A percentile compares a stretch with the other conserved stretches of the same genome.
phyloP scores from a whole-genome alignment of 1,139 yeast genomes.

The Saccharomyces pastorianus region DNA sequence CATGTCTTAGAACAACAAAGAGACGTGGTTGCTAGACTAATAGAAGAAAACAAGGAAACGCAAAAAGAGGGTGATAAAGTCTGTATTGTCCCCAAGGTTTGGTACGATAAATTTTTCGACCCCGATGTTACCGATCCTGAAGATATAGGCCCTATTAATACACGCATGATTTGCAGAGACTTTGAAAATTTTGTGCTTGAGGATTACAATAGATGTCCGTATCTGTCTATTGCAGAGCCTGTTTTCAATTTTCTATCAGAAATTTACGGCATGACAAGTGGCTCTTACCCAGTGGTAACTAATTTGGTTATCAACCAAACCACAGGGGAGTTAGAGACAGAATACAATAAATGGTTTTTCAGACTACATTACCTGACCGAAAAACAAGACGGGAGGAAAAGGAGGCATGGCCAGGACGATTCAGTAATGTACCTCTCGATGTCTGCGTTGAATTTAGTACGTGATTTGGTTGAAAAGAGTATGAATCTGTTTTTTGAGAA shows the following conservation, averaged over 20 bases:
- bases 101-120: conserved; percentile 33
- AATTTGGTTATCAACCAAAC: conserved; percentile 36
- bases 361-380: conserved; percentile 42
- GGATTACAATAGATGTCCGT: conserved; percentile 28
- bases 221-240: conserved; percentile 35
- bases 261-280: conserved; percentile 48
- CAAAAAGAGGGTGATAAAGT: conserved; percentile 32
- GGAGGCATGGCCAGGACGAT: conserved; percentile 20
- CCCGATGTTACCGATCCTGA: conserved; percentile 15
- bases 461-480: conserved; percentile 20
- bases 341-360: conserved; percentile 46
- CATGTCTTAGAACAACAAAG: neutral
- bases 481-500: conserved; percentile 18
- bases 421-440: conserved; percentile 15
- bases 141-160: conserved; percentile 34
- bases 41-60: conserved; percentile 8
- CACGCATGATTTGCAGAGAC: conserved; percentile 27
- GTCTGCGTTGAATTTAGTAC: conserved; percentile 19
- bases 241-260: conserved; percentile 39
- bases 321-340: conserved; percentile 40
- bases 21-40: conserved; percentile 2
- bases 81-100: conserved; percentile 33
- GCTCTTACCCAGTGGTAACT: conserved; percentile 41
- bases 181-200: conserved; percentile 30
- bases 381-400: conserved; percentile 4